A percentile compares a stretch with the other conserved stretches of the same genome.
These are phyloP conservation scores for Debaryomyces udenii DNA, from an alignment of 1,139 yeast species.

Conservation along the genomic window DNA sequence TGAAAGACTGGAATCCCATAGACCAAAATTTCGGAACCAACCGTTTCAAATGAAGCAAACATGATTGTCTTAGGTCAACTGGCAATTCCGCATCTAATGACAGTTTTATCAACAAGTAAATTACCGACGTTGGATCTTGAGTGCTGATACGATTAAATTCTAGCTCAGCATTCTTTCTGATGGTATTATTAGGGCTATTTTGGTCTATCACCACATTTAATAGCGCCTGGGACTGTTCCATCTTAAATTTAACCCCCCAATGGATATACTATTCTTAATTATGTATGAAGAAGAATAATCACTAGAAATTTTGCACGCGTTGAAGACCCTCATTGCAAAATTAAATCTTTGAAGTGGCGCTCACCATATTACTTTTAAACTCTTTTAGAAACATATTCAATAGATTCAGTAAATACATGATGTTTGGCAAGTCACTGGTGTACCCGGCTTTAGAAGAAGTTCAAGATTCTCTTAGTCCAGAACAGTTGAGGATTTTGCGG, in stretches of 20 bases:
- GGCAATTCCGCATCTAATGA: conserved; percentile 27
- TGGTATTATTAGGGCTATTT: conserved; percentile 39
- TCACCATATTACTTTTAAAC: neutral
- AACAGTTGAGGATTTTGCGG: conserved; percentile 73
- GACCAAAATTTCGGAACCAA: conserved; percentile 82
- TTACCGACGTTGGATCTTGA: conserved; percentile 36
- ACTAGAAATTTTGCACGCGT: conserved; percentile 5
- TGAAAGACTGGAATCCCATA: conserved; percentile 75
- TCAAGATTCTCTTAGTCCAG: conserved; percentile 64
- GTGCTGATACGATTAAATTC: conserved; percentile 31
- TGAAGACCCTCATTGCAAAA: conserved; percentile 3
- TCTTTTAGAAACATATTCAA: neutral
- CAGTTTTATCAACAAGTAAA: conserved; percentile 31
- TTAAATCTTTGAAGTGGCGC: conserved; percentile 3
- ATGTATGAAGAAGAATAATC: neutral
- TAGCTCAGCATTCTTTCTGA: conserved; percentile 39
- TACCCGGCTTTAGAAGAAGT: conserved; percentile 50
- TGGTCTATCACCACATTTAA: conserved; percentile 32
- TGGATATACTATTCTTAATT: neutral
- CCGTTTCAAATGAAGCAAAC: conserved; percentile 69
- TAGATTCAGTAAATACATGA: neutral
- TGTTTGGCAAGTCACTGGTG: conserved; percentile 15
- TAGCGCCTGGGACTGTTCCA: conserved; percentile 9
- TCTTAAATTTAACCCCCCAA: neutral
- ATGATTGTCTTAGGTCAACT: conserved; percentile 57